Evolutionary conservation across 345 rosid genomes (phyloP).

Genomic region (Lumnitzera racemosa): DNA sequence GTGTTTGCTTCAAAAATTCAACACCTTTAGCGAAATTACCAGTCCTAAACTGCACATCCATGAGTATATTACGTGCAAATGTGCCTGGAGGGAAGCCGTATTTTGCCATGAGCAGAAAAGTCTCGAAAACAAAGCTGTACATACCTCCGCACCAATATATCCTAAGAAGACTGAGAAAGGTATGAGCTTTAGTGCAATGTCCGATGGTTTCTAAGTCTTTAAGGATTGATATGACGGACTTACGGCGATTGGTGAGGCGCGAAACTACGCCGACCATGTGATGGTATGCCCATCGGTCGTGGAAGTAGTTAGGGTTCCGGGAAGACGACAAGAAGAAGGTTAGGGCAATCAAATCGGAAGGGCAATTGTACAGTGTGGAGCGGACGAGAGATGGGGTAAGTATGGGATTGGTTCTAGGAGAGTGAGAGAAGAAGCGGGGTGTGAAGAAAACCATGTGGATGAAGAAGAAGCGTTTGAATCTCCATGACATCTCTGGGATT

Average conservation of each 20-base stretch:
- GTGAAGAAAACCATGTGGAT: not conserved
- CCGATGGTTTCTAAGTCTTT: slow-evolving; percentile 35
- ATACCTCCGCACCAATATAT: slow-evolving; percentile 64
- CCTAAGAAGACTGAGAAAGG: slow-evolving; percentile 51
- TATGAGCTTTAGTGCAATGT: slow-evolving; percentile 32
- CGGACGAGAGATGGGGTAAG: slow-evolving; percentile 42
- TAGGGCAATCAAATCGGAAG: slow-evolving; percentile 53
- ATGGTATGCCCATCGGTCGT: slow-evolving; percentile 37
- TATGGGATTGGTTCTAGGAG: slow-evolving; percentile 6
- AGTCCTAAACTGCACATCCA: slow-evolving; percentile 50
- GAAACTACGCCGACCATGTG: slow-evolving; percentile 40
- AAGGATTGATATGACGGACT: slow-evolving; percentile 28
- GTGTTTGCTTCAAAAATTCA: slow-evolving; percentile 29
- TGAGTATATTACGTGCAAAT: slow-evolving; percentile 48
- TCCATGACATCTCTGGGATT: no score
- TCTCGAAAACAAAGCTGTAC: slow-evolving; percentile 42
- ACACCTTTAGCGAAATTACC: slow-evolving; percentile 31
- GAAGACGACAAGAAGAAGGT: slow-evolving; percentile 60
- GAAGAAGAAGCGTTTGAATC: no score
- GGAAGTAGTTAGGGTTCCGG: slow-evolving; percentile 43
- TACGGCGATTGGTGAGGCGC: slow-evolving; percentile 24
- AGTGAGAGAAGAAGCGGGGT: not conserved
- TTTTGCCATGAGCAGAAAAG: slow-evolving; percentile 33
- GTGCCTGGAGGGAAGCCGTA: slow-evolving; percentile 51
- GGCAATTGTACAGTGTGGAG: slow-evolving; percentile 34